Base-by-base conservation (phyloP, 176 grass and related monocot genomes). In the Hyparrhenia diplandra region DNA sequence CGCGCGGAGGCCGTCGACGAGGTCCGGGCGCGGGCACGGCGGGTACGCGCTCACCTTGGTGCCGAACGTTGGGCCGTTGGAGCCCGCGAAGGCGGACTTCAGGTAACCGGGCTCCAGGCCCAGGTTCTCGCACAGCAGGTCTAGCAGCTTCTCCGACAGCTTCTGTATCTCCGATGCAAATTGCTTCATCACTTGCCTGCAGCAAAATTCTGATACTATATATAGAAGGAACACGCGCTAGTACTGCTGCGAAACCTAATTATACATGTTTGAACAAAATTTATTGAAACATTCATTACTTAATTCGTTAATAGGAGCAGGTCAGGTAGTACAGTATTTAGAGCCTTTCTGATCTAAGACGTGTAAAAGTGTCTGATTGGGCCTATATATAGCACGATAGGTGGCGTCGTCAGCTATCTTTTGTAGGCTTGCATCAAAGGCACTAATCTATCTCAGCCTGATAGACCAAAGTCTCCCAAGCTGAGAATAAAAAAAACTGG, bases 41-140 rank as follows among this genome's bases (percentile, higher is more conserved):
- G 95, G 95, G 82, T 98, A 98, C 88, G 74, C 92, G 82, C 90
- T 89, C 54, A 98, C 90, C 81, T 98, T 98, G 47, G 92, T 98
- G 29, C 95, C 95, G 32, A 98, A 93, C 31, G 88, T 95, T 3
- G 90, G 95, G 37, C 95, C 90, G 7, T 86, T 79, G 0, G 95
- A 98, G 0, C 95, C 95, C 0, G 60, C 49, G 45, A 98, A 93
- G 8, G 86, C 92, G 18, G 16, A 61, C 75, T 91, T 98, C 20
- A 98, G 73, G 84, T 95, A 95, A 0, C 89, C 93, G 18, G 88
- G 84, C 73, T 99, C 87, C 8, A 99, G 87, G 46, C 93, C 90
- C 41, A 99, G 85, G 66, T 99, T 99, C 88, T 96, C 87, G 69
- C 93, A 95, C 31, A 99, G 82, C 30, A 99, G 73, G n/a, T 91